Base-by-base conservation (phyloP, 164 flowering plant species). In the Dillenia suffruticosa region DNA sequence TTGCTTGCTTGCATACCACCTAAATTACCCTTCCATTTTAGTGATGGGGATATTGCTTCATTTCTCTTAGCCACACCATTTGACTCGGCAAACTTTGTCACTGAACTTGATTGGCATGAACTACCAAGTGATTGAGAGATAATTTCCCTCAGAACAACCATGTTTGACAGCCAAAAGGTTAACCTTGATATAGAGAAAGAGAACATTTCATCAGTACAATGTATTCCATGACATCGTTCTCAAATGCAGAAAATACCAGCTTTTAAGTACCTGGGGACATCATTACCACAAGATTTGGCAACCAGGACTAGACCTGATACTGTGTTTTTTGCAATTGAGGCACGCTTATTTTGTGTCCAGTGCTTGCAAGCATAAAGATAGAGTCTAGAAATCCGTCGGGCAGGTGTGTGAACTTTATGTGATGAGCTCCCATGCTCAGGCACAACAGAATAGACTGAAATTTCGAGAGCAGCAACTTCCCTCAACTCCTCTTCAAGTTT, bases 381-480 rank as follows among this genome's bases (percentile, higher is more conserved):
- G 16, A 95, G 77, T 66, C 98, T 81, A 64, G 98, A 95, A 72
- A 95, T 86, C 62, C 98, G 98, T 19, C 98, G 85, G 61, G 99
- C 98, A 63, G 99, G 98, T 51, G 96, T 85, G 65, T 95, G 99
- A 63, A 95, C 91, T 77, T 95, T 95, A 72, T 92, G 99, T 19
- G 96, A 92, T 11, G 99, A 95, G 68, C 97, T 87, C 44, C 96
- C 97, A 81, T 95, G 99, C 77, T 95, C 98, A 19, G 97, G 87
- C 43, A 85, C 88, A 8, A 95, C 86, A 68, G 99, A 87, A 71
- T 95, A 95, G 14, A 95, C 89, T 13, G 99, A 81, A 55, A 95
- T 80, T 75, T 95, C 99, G 46, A 95, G 89, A 64, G 95, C 90
- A 56, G 99, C 99, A 70, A 92, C 90, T 77, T 86, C 99, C 72